A percentile compares a stretch with the other conserved stretches of the same genome.
Conservation (phyloP, 2,329 filamentous ascomycete species). For the Talaromyces rugulosus region DNA sequence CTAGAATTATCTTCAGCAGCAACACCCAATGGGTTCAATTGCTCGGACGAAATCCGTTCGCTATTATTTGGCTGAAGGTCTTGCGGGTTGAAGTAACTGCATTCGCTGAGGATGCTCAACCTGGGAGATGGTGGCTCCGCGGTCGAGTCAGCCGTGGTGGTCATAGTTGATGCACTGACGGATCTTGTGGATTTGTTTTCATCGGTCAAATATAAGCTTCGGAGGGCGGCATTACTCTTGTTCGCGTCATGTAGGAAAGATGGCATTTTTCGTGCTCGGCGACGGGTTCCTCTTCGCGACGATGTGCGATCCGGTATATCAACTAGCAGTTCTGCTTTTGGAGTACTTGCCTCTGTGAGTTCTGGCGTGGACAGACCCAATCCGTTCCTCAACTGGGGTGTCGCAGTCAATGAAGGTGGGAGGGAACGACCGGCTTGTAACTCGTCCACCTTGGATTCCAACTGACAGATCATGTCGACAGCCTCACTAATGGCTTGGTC, state of each 20-base stretch:
- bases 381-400: slow-evolving; percentile 23
- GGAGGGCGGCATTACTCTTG: slow-evolving; percentile 34
- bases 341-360: slow-evolving; percentile 21
- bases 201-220: slow-evolving; percentile 33
- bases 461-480: slow-evolving; percentile 40
- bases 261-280: slow-evolving; percentile 30
- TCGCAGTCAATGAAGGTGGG: slow-evolving; percentile 23
- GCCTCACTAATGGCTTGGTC: slow-evolving; percentile 41
- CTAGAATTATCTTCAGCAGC: background rate
- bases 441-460: slow-evolving; percentile 37
- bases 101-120: slow-evolving; percentile 42
- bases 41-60: slow-evolving; percentile 23
- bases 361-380: slow-evolving; percentile 8
- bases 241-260: slow-evolving; percentile 37
- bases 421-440: slow-evolving; percentile 20
- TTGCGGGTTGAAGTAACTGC: slow-evolving; percentile 36
- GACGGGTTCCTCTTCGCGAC: slow-evolving; percentile 28
- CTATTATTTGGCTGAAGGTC: slow-evolving; percentile 21
- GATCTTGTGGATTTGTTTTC: slow-evolving; percentile 23
- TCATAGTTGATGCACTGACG: slow-evolving; percentile 29
- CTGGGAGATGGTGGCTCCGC: slow-evolving; percentile 35
- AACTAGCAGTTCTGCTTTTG: slow-evolving; percentile 22
- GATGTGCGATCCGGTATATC: slow-evolving; percentile 39
- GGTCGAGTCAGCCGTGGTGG: slow-evolving; percentile 33
- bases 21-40: slow-evolving; percentile 5